These are phyloP conservation scores for Clonostachys rosea DNA, from an alignment of 2,329 filamentous ascomycete genomes.

Conservation along the genomic window DNA sequence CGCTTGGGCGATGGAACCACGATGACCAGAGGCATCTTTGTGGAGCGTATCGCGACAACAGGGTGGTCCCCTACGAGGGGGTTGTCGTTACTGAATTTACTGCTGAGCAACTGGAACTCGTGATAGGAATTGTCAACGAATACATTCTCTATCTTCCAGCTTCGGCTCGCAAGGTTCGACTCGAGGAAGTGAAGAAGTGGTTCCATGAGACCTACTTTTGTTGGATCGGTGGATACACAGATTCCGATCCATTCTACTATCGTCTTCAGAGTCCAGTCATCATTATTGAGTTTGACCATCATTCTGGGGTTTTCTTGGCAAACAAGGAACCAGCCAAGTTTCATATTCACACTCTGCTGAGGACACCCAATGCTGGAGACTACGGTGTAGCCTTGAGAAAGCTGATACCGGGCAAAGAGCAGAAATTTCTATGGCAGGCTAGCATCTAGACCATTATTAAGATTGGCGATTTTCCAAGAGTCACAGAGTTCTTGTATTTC, in stretches of 20 bases:
- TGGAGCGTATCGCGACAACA: conserved; percentile 75
- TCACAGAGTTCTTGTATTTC: too few relatives aligned
- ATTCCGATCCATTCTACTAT: conserved; percentile 72
- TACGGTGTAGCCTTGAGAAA: conserved; percentile 56
- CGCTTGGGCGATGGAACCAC: conserved; percentile 68
- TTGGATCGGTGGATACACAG: conserved; percentile 69
- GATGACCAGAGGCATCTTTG: conserved; percentile 77
- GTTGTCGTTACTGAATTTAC: conserved; percentile 46
- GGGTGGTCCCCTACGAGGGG: conserved; percentile 71
- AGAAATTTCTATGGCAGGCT: conserved; percentile 8
- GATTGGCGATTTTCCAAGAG: too few relatives aligned
- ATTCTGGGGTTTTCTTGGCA: conserved; percentile 71
- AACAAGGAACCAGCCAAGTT: conserved; percentile 73
- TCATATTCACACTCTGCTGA: conserved; percentile 70
- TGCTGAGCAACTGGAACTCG: conserved; percentile 40
- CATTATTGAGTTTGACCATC: conserved; percentile 74
- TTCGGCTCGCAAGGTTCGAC: conserved; percentile 44
- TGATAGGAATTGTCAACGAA: conserved; percentile 56
- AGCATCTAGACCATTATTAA: too few relatives aligned
- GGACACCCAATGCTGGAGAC: conserved; percentile 72
- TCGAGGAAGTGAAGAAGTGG: conserved; percentile 48
- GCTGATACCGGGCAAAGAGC: conserved; percentile 23
- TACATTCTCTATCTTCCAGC: conserved; percentile 66
- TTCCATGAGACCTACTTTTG: conserved; percentile 72
- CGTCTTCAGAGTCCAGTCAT: conserved; percentile 73